Evolutionary conservation across 768 basidiomycete species (phyloP), one percentile per base, ranked within the genome.

Genomic region (Pisolithus albus): DNA sequence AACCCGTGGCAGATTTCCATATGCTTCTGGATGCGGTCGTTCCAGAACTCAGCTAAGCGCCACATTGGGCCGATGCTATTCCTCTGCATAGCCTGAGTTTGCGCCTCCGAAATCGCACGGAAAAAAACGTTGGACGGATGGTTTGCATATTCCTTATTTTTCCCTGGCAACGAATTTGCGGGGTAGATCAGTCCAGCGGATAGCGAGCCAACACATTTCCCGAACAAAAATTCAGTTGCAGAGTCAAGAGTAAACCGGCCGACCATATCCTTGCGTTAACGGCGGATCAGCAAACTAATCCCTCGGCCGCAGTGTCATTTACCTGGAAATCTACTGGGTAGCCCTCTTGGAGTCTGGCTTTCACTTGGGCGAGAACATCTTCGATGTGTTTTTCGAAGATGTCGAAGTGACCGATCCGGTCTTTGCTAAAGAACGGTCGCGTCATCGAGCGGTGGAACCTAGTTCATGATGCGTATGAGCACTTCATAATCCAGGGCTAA

Each of bases 401-500:
- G 18, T 80, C 76, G 60, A 80, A 80, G 56, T 81, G 71, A 52
- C 71, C 73, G 47, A 81, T 78, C 9, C 77, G 66, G 19, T 80
- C 77, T 48, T 69, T 73, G 56, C 52, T 72, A 66, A 84, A 83
- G 70, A 82, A 84, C 0, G 83, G 83, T 2, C 83, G 75, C 0
- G 79, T 78, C 69, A 83, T 80, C 0, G 72, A 60, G 11, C 81
- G 77, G 55, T 83, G 81, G 62, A 82, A 80, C 57, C 80, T 81
- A 16, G 1, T 26, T 23, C 32, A 21, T 18, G 0, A 16, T 15
- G 41, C 16, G 34, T 21, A 42, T 34, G 15, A 49, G 18, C 23
- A 30, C 39, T 0, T 13, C 37, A 21, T 26, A 40, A 32, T 15
- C 4, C 21, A 19, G 9, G 23, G 9, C 8, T 18, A 36, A 19